Evolutionary conservation across 1,284 basidiomycete species (phyloP).

Genomic region (Hymenochaete sp.): DNA sequence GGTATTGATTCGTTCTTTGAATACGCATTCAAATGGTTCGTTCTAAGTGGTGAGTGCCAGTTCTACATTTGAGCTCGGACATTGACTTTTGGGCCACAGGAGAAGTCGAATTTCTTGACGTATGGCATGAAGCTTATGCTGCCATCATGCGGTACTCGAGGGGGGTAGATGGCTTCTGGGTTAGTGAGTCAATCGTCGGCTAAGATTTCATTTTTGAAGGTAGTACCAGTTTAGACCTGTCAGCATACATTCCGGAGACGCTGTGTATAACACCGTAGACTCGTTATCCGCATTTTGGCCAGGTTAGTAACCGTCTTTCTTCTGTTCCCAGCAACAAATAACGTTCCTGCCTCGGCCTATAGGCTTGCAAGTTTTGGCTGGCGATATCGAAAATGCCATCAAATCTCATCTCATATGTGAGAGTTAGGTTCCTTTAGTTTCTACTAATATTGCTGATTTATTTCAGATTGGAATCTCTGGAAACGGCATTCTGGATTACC

Average conservation of each 20-base stretch:
- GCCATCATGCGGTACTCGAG: constrained; percentile 82
- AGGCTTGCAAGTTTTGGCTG: constrained; percentile 81
- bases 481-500: constrained; percentile 75
- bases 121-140: constrained; percentile 88
- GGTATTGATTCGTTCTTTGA: constrained; percentile 93
- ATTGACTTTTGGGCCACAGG: constrained; percentile 37
- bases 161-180: constrained; percentile 81
- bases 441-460: constrained; percentile 4
- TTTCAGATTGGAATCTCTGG: constrained; percentile 85
- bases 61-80: neutral
- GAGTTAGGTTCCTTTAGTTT: constrained; percentile 25
- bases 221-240: constrained; percentile 62
- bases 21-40: constrained; percentile 84
- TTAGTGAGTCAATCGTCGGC: constrained; percentile 28
- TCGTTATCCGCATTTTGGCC: constrained; percentile 86
- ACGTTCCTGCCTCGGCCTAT: too few relatives aligned
- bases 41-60: constrained; percentile 64
- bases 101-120: constrained; percentile 80
- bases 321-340: too few relatives aligned
- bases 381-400: constrained; percentile 84
- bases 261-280: constrained; percentile 65
- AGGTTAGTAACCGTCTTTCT: too few relatives aligned
- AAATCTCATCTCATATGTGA: constrained; percentile 76
- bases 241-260: constrained; percentile 69
- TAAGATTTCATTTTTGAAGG: neutral